Percentiles rank a stretch among this genome's conserved stretches.
phyloP scores from a whole-genome alignment of 2,329 filamentous ascomycete species.

The Aaosphaeria pasadenensis region DNA sequence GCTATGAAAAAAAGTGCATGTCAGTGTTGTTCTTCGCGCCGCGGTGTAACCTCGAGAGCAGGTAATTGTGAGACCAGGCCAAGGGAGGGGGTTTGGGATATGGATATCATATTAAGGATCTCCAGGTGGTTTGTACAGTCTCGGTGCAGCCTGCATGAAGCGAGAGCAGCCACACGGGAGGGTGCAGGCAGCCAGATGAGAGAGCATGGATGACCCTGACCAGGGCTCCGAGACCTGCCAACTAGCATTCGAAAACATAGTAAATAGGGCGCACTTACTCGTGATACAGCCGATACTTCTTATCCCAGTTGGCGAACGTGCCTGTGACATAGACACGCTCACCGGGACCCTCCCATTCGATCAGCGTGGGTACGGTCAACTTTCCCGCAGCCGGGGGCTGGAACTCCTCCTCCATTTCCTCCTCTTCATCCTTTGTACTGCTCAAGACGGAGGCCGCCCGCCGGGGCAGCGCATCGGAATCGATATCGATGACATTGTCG shows the following conservation, averaged over 20 bases:
- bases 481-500: conserved; percentile 45
- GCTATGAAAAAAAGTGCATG: conserved; percentile 21
- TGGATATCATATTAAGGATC: conserved; percentile 2
- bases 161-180: conserved; percentile 19
- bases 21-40: conserved; percentile 23
- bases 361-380: conserved; percentile 74
- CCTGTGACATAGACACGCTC: conserved; percentile 95
- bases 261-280: conserved; percentile 60
- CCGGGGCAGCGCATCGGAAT: conserved; percentile 53
- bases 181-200: conserved; percentile 8
- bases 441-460: conserved; percentile 52
- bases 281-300: conserved; percentile 82
- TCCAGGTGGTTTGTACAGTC: background rate
- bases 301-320: conserved; percentile 96
- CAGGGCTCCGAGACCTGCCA: conserved; percentile 10
- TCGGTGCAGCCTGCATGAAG: conserved; percentile 1
- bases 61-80: conserved; percentile 6
- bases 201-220: conserved; percentile 2
- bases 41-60: conserved; percentile 26
- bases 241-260: background rate
- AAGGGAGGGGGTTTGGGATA: conserved; percentile 4
- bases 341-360: conserved; percentile 81
- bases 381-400: conserved; percentile 55
- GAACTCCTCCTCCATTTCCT: conserved; percentile 62
- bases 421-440: conserved; percentile 66